Evolutionary conservation across 192 early-diverging fungal genomes (phyloP).

Genomic region (Coemansia sp.): DNA sequence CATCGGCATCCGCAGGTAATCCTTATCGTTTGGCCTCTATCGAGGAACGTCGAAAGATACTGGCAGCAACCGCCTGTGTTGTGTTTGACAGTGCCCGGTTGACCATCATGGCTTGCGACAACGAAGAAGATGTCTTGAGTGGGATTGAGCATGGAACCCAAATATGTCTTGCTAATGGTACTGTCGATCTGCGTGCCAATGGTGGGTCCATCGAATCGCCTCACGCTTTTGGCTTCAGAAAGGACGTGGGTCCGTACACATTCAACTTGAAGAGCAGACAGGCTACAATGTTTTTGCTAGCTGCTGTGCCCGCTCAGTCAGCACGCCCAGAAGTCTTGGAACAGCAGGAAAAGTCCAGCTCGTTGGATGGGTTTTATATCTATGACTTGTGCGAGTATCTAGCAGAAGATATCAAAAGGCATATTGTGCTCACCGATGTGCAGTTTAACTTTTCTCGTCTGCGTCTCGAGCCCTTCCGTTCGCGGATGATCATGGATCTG

Average conservation of each 20-base stretch:
- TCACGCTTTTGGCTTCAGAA: constrained; percentile 44
- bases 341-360: background rate
- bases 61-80: constrained; percentile 31
- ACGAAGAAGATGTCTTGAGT: constrained; percentile 48
- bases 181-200: constrained; percentile 32
- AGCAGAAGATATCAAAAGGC: constrained; percentile 33
- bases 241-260: constrained; percentile 27
- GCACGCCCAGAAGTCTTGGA: constrained; percentile 20
- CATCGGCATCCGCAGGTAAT: background rate
- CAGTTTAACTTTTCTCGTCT: constrained; percentile 27
- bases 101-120: constrained; percentile 47
- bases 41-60: constrained; percentile 26
- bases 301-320: constrained; percentile 25
- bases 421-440: constrained; percentile 31
- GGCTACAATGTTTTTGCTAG: constrained; percentile 42
- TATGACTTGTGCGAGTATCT: constrained; percentile 35
- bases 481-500: constrained; percentile 39
- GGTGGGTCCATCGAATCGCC: constrained; percentile 48
- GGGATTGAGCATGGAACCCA: constrained; percentile 52
- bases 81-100: constrained; percentile 34
- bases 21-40: constrained; percentile 14
- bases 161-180: constrained; percentile 22
- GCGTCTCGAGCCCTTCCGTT: constrained; percentile 29
- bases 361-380: constrained; percentile 12
- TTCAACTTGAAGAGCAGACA: constrained; percentile 40